These are phyloP conservation scores for Mucor ambiguus DNA, from an alignment of 371 early-diverging fungal species.

Conservation along the genomic window DNA sequence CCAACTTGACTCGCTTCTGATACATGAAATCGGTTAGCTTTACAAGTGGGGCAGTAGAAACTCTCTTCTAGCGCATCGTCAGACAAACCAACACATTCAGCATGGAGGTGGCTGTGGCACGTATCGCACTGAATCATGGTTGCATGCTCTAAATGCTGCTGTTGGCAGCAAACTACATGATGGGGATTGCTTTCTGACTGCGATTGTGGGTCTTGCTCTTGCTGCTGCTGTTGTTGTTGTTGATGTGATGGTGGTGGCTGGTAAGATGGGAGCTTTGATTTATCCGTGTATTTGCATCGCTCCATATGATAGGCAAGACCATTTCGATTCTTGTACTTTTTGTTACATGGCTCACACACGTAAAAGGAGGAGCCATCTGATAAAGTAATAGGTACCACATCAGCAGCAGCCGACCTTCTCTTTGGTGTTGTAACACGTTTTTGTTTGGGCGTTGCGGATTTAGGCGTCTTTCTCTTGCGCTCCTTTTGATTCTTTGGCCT, in stretches of 20 bases:
- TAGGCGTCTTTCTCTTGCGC: conserved; percentile 10
- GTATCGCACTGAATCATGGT: conserved; percentile 57
- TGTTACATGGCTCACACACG: conserved; percentile 50
- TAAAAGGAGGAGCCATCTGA: conserved; percentile 40
- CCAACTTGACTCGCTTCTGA: conserved; percentile 9
- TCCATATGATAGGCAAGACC: conserved; percentile 48
- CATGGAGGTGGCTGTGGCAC: conserved; percentile 50
- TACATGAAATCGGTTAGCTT: not conserved
- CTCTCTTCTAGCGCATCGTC: conserved; percentile 25
- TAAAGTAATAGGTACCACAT: conserved; percentile 19
- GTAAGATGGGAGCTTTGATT: not conserved
- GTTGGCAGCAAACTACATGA: conserved; percentile 13
- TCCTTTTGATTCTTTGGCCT: not conserved
- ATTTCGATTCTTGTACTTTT: conserved; percentile 48
- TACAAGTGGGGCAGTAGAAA: conserved; percentile 1
- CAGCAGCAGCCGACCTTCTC: conserved; percentile 18
- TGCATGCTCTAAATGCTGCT: conserved; percentile 37
- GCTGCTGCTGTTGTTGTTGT: not conserved
- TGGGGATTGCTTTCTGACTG: not conserved
- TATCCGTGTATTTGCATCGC: conserved; percentile 34
- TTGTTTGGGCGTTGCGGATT: not conserved
- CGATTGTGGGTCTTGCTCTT: not conserved
- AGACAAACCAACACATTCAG: conserved; percentile 45
- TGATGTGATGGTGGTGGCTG: conserved; percentile 6
- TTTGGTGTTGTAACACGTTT: conserved; percentile 13